Evolutionary conservation across 2,329 filamentous ascomycete species (phyloP).

Genomic region (Camptophora hylomeconis): DNA sequence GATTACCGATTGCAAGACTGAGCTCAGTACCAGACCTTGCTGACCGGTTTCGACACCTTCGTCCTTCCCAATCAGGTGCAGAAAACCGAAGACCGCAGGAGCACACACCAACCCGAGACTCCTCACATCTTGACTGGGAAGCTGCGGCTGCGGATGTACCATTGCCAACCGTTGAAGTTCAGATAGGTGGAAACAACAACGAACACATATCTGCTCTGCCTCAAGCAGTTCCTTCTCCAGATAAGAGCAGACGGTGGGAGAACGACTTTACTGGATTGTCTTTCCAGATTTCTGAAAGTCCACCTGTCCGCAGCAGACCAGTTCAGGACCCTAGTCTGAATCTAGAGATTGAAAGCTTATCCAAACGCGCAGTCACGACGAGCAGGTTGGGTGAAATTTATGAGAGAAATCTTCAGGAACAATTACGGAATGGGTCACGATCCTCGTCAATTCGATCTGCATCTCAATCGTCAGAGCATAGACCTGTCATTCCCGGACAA

Average conservation of each 20-base stretch:
- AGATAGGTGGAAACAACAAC: constrained; percentile 7
- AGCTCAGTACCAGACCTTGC: too few species aligned
- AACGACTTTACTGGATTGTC: constrained; percentile 21
- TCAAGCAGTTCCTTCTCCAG: constrained; percentile 10
- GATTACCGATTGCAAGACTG: too few species aligned
- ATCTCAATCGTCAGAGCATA: constrained; percentile 8
- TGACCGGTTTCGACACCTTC: too few species aligned
- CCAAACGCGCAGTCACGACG: constrained; percentile 13
- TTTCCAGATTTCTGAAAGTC: constrained; percentile 22
- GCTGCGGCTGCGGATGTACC: constrained; percentile 14
- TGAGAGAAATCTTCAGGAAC: constrained; percentile 11
- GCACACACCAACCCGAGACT: constrained; percentile 1
- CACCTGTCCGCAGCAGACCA: constrained; percentile 17
- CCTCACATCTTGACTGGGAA: constrained; percentile 15
- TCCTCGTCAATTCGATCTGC: too few species aligned
- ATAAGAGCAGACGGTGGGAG: constrained; percentile 16
- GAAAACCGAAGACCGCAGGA: constrained; percentile 9
- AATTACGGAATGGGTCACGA: constrained; percentile 11
- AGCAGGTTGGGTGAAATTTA: constrained; percentile 14
- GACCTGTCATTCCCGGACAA: background rate
- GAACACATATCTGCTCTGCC: constrained; percentile 12
- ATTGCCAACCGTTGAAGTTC: constrained; percentile 12
- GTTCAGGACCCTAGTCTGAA: constrained; percentile 15
- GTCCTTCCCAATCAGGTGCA: background rate
- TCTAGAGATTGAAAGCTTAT: constrained; percentile 14